Evolutionary conservation across 2,329 filamentous ascomycete genomes (phyloP), one percentile per base, ranked within the genome.

Genomic region (Calonectria honghensis): DNA sequence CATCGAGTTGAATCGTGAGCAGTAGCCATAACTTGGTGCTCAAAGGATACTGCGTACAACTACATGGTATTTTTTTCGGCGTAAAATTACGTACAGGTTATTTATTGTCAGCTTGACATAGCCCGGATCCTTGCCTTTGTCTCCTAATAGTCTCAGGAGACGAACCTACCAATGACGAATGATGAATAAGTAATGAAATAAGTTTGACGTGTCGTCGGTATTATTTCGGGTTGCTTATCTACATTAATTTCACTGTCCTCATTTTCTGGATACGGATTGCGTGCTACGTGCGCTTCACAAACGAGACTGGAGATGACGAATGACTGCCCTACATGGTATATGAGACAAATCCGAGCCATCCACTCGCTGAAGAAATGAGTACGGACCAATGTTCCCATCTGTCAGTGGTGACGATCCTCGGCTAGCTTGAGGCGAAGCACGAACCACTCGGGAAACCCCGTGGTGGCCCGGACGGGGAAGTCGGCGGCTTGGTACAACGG

Each of bases 301-400:
- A 16, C n/a, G 32, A 27, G 35, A 45, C 24, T 63, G 39, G 39
- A 20, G 24, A 41, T 41, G 7, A 18, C 7, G 29, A 41, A 4
- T 24, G 6, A 31, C 14, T 39, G 24, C 57, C 57, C 6, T 63
- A 27, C 35, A 61, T 24, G 71, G 72, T 73, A 72, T 69, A 63
- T 59, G 61, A 35, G 41, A 78, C 72, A 70, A 70, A 39, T 59
- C 51, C 50, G 70, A 69, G 59, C 70, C 41, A 68, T 48, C 57
- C 57, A 52, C 45, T 73, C 37, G 51, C 29, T 64, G 35, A 51
- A 73, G 57, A 75, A 70, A 65, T 70, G 41, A 72, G 39, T 50
- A 73, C 65, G 68, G 78, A 45, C 32, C 69, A 66, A 24, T 32
- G 20, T 54, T 73, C 65, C 70, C 52, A 57, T 29, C 51, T 35